phyloP scores from a whole-genome alignment of 2,329 filamentous ascomycete species.

The Phyllosticta ampelicida region DNA sequence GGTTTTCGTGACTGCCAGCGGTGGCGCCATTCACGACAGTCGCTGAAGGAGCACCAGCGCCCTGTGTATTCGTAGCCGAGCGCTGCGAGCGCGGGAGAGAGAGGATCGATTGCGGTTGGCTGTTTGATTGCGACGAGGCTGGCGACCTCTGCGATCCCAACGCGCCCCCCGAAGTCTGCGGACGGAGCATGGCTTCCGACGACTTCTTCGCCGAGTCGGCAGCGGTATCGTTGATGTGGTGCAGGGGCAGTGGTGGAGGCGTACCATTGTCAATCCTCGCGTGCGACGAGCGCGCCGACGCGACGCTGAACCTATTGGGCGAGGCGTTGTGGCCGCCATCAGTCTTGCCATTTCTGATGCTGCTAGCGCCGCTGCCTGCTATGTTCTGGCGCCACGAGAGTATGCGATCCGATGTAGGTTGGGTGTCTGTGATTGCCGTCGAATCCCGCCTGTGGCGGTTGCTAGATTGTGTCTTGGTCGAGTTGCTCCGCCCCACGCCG shows the following conservation, averaged over 20 bases:
- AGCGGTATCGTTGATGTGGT: constrained; percentile 10
- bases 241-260: constrained; percentile 5
- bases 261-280: constrained; percentile 14
- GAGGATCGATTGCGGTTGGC: not conserved
- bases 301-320: constrained; percentile 31
- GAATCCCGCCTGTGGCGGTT: constrained; percentile 37
- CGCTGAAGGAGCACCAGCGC: not conserved
- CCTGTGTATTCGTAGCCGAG: not conserved
- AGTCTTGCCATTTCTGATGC: constrained; percentile 16
- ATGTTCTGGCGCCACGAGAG: constrained; percentile 75
- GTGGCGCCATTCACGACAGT: not conserved
- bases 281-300: constrained; percentile 15
- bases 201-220: not conserved
- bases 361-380: constrained; percentile 18
- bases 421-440: constrained; percentile 22
- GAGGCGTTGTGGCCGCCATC: constrained; percentile 34
- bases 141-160: constrained; percentile 4
- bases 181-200: not conserved
- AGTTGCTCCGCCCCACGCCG: constrained; percentile 31
- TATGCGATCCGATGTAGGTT: constrained; percentile 62
- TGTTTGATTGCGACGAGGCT: not conserved
- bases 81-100: not conserved
- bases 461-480: constrained; percentile 46
- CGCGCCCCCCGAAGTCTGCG: constrained; percentile 6
- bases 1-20: not conserved